Base-by-base conservation (phyloP, 108 stramenopile species). In the Cyclotella sp. region DNA sequence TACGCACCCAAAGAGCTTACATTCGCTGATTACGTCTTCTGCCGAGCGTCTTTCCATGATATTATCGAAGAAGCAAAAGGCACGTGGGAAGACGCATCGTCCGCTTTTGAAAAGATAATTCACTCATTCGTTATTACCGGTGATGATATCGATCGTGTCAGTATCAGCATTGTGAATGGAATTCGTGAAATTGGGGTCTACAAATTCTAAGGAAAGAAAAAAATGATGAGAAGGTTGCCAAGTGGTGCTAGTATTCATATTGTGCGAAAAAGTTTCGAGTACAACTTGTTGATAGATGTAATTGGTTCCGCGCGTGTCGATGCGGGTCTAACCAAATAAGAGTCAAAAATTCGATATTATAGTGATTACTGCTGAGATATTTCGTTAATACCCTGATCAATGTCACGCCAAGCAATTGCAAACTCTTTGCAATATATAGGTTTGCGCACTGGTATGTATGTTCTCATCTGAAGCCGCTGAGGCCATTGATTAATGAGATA, bases 331-430 rank as follows among this genome's bases (percentile, higher is more conserved):
- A 6, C 34, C 34, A 34, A 34, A 34, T 34, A 5, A 34, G 34
- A 34, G 34, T 34, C 34, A 5, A 34, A 34, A 6, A 5, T 34
- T 34, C n/a, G n/a, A n/a, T n/a, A n/a, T n/a, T n/a, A n/a, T n/a
- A n/a, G n/a, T n/a, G n/a, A 34, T 34, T 34, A 34, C 41, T 73
- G 72, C 24, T 46, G 19, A 21, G 75, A 39, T 52, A 77, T 64
- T 24, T 71, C 55, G n/a, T 67, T 70, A 30, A 94, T 69, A 51
- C 85, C 88, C 24, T 88, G 76, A 69, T 97, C 97, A 60, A 97
- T 90, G 63, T 95, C 89, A 43, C 90, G 75, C 97, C 97, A 97
- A 34, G 85, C 86, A 9, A 78, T 68, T 22, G 89, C 89, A 39
- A 86, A 95, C 77, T 95, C 94, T 14, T 88, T 82, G 28, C 79